phyloP scores from a whole-genome alignment of 202 grass and related monocot species.

The Thinopyrum obtusiflorum region DNA sequence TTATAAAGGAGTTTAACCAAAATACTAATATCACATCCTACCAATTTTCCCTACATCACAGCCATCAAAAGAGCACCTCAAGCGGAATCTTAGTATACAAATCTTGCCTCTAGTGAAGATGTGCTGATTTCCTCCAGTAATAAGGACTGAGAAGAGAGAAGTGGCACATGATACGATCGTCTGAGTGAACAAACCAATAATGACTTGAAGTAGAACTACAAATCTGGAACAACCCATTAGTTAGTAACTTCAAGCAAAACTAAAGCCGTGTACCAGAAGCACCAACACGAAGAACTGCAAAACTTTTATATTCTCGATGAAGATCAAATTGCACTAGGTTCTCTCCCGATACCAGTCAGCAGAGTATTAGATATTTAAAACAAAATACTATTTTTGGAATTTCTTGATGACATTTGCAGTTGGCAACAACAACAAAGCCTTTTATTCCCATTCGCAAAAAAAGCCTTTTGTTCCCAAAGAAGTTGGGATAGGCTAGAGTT shows the following conservation, averaged over 20 bases:
- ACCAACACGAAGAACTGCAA: background rate
- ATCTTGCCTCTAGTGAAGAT: background rate
- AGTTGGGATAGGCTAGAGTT: no score
- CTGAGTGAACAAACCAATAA: background rate
- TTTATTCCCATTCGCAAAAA: no score
- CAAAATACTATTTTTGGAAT: no score
- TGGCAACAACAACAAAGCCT: no score
- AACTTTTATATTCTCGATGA: no score
- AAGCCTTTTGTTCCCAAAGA: no score
- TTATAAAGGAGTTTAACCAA: background rate
- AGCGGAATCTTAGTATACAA: background rate
- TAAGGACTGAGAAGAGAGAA: background rate
- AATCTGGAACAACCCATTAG: background rate
- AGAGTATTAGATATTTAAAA: no score
- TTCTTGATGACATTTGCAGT: no score
- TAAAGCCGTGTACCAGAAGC: background rate
- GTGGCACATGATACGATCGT: background rate
- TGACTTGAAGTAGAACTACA: background rate
- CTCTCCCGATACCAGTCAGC: no score
- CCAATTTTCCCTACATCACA: background rate
- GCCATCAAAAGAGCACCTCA: background rate
- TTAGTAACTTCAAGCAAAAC: background rate
- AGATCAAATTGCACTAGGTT: no score
- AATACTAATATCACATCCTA: background rate
- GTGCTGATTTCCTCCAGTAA: background rate